phyloP scores from a whole-genome alignment of 495 filamentous ascomycete species.

The Cercophora samala region DNA sequence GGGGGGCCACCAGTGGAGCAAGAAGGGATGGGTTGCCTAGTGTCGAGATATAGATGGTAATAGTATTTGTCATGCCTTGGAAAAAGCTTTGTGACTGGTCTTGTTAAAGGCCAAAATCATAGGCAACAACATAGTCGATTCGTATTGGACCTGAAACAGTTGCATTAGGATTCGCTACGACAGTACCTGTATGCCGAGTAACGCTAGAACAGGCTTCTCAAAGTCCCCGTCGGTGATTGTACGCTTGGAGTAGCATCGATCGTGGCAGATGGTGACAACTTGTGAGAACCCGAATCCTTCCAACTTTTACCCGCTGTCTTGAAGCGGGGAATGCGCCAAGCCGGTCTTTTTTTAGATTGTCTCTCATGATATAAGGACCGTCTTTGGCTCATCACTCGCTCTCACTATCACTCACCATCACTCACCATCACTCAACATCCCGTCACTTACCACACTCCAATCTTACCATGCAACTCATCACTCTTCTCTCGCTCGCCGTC shows the following conservation, averaged over 20 bases:
- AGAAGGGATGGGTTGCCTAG: constrained; percentile 6
- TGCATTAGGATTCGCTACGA: neutral
- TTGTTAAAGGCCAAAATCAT: no score
- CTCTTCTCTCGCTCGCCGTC: constrained; percentile 1
- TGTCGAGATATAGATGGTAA: neutral
- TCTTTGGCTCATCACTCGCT: neutral
- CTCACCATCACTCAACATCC: no score
- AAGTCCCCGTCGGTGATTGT: neutral
- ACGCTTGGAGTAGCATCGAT: neutral
- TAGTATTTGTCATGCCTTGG: neutral
- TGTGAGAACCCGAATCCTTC: no score
- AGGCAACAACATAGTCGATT: no score
- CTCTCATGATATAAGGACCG: constrained; percentile 1
- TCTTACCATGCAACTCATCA: constrained; percentile 12
- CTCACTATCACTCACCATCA: no score
- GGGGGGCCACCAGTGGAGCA: constrained; percentile 26
- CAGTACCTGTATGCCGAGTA: neutral
- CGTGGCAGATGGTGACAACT: no score
- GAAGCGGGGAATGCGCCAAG: neutral
- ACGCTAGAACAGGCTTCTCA: neutral
- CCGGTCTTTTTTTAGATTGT: neutral
- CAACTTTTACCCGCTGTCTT: no score
- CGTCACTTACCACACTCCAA: no score
- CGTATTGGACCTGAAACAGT: neutral
- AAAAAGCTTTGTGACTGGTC: no score